These are phyloP conservation scores for Pestalotiopsis sp. DNA, from an alignment of 2,329 filamentous ascomycete genomes.

Conservation along the genomic window DNA sequence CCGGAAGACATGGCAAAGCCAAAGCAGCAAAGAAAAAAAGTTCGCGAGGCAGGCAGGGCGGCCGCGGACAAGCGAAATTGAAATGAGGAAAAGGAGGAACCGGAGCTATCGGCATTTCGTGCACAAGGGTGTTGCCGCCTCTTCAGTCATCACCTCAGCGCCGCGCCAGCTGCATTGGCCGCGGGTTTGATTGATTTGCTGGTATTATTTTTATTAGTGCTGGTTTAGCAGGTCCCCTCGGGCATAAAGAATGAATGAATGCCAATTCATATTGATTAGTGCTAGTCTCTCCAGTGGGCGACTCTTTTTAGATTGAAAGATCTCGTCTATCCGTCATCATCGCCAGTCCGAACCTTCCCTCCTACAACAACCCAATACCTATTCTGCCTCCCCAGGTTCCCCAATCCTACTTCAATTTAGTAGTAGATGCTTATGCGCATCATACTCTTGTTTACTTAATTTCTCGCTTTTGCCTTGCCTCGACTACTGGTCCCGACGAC, in stretches of 20 bases:
- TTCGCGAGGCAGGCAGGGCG: not conserved
- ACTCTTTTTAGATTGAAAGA: not conserved
- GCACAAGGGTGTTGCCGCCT: not conserved
- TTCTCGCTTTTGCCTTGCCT: not conserved
- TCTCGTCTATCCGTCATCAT: not conserved
- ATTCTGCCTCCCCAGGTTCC: not conserved
- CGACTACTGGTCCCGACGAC: not conserved
- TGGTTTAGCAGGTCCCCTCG: not conserved
- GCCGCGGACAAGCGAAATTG: slow-evolving; percentile 8
- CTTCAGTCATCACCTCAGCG: not conserved
- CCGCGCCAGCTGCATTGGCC: not conserved
- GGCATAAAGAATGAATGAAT: not conserved
- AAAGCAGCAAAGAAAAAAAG: not conserved
- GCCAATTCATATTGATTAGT: not conserved
- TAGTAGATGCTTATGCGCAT: not conserved
- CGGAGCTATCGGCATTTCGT: slow-evolving; percentile 7
- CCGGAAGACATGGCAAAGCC: slow-evolving; percentile 4
- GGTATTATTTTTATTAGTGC: not conserved
- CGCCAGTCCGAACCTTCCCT: slow-evolving; percentile 1
- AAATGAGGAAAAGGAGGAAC: slow-evolving; percentile 9
- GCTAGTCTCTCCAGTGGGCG: no score
- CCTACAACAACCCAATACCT: not conserved
- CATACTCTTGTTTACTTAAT: not conserved
- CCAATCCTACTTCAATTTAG: not conserved
- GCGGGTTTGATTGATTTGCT: not conserved